These are phyloP conservation scores for Dendrobium huoshanense DNA, from an alignment of 106 monocot species.

Conservation along the genomic window DNA sequence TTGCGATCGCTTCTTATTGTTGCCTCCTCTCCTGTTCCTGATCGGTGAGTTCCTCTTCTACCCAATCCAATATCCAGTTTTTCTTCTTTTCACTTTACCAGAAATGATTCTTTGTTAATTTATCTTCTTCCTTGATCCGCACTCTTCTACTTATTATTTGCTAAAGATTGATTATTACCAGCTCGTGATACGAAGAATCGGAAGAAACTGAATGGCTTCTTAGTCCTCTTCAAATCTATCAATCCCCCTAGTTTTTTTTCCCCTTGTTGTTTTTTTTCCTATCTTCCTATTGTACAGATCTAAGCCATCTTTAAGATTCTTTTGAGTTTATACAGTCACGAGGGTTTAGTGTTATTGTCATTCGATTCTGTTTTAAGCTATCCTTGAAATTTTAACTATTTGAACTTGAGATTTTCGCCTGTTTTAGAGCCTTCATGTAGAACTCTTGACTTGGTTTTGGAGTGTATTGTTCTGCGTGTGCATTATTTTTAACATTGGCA, in stretches of 20 bases:
- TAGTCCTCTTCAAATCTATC: not conserved
- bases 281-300: not conserved
- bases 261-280: too few relatives aligned
- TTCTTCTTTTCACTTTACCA: not conserved
- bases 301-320: not conserved
- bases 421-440: not conserved
- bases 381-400: not conserved
- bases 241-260: too few relatives aligned
- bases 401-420: not conserved
- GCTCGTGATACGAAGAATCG: not conserved
- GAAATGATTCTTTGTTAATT: not conserved
- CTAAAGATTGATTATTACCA: not conserved
- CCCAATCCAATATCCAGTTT: not conserved
- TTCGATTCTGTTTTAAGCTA: too few relatives aligned
- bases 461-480: not conserved
- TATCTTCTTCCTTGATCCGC: not conserved
- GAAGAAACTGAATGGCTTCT: not conserved
- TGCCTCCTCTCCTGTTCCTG: slow-evolving; percentile 33
- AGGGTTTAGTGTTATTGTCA: too few relatives aligned
- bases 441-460: not conserved
- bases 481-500: not conserved
- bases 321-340: too few relatives aligned
- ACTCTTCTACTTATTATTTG: not conserved
- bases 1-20: slow-evolving; percentile 60
- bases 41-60: slow-evolving; percentile 35